Evolutionary conservation across 2,329 filamentous ascomycete genomes (phyloP).

Genomic region (Ceratocystis smalleyi): DNA sequence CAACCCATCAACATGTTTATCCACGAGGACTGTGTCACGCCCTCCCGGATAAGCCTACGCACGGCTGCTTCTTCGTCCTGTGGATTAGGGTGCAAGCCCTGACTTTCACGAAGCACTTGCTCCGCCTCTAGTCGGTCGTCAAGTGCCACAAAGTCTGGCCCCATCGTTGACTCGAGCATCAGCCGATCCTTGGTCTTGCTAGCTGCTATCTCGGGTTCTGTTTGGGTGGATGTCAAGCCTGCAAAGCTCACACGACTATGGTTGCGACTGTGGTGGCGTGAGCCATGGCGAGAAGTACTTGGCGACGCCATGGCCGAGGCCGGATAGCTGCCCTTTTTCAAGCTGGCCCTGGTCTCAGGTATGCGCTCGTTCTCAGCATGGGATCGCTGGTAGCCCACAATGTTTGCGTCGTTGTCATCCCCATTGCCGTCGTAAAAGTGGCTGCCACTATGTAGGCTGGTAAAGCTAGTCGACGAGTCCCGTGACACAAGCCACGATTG

Average conservation of each 20-base stretch:
- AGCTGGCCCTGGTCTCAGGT: conserved; percentile 2
- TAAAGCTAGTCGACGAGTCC: conserved; percentile 47
- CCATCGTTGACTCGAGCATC: conserved; percentile 20
- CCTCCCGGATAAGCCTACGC: conserved; percentile 39
- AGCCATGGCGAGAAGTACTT: neutral
- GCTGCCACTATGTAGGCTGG: conserved; percentile 35
- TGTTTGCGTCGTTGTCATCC: conserved; percentile 24
- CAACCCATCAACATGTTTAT: conserved; percentile 43
- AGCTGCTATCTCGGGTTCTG: neutral
- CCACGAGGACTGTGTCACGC: conserved; percentile 40
- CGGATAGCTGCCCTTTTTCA: conserved; percentile 9
- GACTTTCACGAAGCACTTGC: conserved; percentile 2
- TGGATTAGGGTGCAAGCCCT: conserved; percentile 27
- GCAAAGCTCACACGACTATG: conserved; percentile 32
- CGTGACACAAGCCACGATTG: conserved; percentile 53
- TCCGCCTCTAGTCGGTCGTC: conserved; percentile 41
- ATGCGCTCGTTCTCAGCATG: conserved; percentile 1
- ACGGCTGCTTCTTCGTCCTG: conserved; percentile 45
- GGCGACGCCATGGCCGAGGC: conserved; percentile 7
- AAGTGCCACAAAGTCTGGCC: conserved; percentile 48
- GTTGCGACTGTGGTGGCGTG: conserved; percentile 29
- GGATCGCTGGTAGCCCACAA: conserved; percentile 34
- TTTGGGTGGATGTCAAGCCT: conserved; percentile 10
- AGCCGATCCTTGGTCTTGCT: conserved; percentile 6
- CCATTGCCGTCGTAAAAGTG: conserved; percentile 22